These are phyloP conservation scores for Suhomyces sp. DNA, from an alignment of 805 yeast genomes.

Conservation along the genomic window DNA sequence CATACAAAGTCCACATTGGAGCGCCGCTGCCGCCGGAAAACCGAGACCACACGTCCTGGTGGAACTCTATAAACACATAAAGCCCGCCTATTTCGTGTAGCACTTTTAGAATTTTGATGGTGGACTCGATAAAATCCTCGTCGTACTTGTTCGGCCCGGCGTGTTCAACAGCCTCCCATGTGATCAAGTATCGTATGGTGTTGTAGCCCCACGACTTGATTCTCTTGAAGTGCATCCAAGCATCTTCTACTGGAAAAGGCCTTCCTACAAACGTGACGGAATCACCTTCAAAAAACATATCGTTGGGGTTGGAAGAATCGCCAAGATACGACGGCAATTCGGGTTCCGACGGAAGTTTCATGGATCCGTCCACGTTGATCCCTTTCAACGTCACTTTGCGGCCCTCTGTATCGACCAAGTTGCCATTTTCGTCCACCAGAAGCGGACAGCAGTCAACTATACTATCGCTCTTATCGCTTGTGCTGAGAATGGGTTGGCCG, in stretches of 20 bases:
- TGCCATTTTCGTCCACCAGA: conserved; percentile 47
- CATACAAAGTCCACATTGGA: conserved; percentile 87
- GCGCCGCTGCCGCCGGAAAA: conserved; percentile 91
- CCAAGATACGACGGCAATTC: conserved; percentile 41
- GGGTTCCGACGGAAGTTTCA: conserved; percentile 68
- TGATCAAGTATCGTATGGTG: conserved; percentile 67
- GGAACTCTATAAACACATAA: conserved; percentile 81
- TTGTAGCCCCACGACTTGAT: conserved; percentile 82
- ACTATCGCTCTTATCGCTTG: conserved; percentile 5
- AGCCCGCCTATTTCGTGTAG: conserved; percentile 65
- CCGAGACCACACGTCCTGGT: conserved; percentile 93
- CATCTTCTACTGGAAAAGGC: conserved; percentile 76
- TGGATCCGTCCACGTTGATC: conserved; percentile 72
- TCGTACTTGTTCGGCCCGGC: conserved; percentile 83
- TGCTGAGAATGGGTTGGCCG: conserved; percentile 12
- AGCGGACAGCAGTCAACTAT: conserved; percentile 19
- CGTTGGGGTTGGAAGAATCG: conserved; percentile 30
- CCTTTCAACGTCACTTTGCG: conserved; percentile 70
- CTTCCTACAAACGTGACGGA: conserved; percentile 76
- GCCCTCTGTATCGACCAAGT: conserved; percentile 57
- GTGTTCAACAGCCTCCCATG: conserved; percentile 95
- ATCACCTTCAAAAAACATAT: conserved; percentile 66
- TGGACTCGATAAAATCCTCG: conserved; percentile 67
- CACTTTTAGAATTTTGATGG: conserved; percentile 57
- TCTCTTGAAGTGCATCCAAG: conserved; percentile 62